Percentiles rank a stretch among this genome's conserved stretches.
phyloP scores from a whole-genome alignment of 345 rosid genomes.

The Litchi chinensis region DNA sequence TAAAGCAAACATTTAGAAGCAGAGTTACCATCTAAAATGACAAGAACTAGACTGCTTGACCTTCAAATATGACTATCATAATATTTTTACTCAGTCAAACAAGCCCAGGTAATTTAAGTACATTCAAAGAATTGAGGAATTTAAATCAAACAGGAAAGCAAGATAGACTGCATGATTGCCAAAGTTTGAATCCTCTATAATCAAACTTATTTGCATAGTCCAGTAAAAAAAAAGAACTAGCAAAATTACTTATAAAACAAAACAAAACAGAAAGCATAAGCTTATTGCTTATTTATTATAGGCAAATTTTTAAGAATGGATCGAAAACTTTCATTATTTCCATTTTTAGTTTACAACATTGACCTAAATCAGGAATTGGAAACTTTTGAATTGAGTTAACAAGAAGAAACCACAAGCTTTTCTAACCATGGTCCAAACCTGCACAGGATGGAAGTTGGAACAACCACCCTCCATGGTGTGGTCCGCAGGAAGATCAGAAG shows the following conservation, averaged over 20 bases:
- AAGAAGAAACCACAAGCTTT: not conserved
- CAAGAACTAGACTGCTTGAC: not conserved
- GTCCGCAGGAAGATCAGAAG: conserved; percentile 12
- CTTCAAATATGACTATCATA: not conserved
- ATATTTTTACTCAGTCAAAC: not conserved
- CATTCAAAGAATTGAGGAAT: not conserved
- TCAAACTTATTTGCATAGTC: not conserved
- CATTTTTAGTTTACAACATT: not conserved
- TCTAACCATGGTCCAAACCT: conserved; percentile 15
- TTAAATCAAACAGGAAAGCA: not conserved
- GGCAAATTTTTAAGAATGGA: not conserved
- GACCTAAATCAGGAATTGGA: not conserved
- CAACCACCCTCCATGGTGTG: conserved; percentile 6
- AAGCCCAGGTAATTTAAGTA: not conserved
- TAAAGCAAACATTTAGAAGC: not conserved
- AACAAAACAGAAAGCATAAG: not conserved
- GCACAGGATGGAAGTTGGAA: not conserved
- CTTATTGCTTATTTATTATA: not conserved
- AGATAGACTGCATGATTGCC: not conserved
- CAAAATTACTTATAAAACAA: too few relatives aligned
- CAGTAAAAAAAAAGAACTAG: too few relatives aligned
- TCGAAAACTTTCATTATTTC: not conserved
- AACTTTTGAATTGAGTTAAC: not conserved
- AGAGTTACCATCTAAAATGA: not conserved
- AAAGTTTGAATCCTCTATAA: not conserved